Evolutionary conservation across 495 filamentous ascomycete species (phyloP).

Genomic region (Penicillium maclennaniae): DNA sequence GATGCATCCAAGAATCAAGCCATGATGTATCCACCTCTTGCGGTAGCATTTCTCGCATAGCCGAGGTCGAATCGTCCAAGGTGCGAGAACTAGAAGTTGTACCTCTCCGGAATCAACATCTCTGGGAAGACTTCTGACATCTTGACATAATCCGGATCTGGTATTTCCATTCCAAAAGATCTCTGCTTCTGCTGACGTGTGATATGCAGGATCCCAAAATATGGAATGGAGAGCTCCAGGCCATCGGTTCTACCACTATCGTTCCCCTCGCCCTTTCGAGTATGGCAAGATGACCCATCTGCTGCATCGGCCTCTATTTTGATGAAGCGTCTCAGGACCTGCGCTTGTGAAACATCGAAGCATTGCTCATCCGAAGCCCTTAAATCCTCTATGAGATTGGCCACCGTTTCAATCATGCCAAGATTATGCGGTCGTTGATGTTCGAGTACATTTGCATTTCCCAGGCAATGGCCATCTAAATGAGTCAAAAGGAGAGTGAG

Average conservation of each 20-base stretch:
- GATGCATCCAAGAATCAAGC: no score
- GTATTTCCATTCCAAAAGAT: not conserved
- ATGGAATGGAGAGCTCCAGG: slow-evolving; percentile 29
- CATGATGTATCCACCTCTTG: no score
- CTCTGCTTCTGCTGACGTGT: not conserved
- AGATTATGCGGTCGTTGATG: slow-evolving; percentile 31
- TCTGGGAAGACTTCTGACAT: not conserved
- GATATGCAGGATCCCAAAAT: slow-evolving; percentile 40
- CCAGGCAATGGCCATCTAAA: slow-evolving; percentile 29
- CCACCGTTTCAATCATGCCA: slow-evolving; percentile 19
- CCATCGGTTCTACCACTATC: not conserved
- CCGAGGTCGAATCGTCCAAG: no score
- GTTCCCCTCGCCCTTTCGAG: slow-evolving; percentile 8
- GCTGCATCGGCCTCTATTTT: slow-evolving; percentile 13
- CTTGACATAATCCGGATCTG: not conserved
- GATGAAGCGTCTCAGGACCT: slow-evolving; percentile 3
- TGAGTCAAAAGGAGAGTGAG: slow-evolving; percentile 44
- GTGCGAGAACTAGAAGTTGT: no score
- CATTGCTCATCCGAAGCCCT: slow-evolving; percentile 27
- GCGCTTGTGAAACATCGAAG: slow-evolving; percentile 5
- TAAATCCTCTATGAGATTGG: slow-evolving; percentile 37
- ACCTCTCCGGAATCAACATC: no score
- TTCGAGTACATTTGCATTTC: slow-evolving; percentile 25
- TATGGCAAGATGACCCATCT: slow-evolving; percentile 3
- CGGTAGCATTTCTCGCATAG: no score